These are phyloP conservation scores for Erodium trifolium DNA, from an alignment of 441 rosid species.

Conservation along the genomic window DNA sequence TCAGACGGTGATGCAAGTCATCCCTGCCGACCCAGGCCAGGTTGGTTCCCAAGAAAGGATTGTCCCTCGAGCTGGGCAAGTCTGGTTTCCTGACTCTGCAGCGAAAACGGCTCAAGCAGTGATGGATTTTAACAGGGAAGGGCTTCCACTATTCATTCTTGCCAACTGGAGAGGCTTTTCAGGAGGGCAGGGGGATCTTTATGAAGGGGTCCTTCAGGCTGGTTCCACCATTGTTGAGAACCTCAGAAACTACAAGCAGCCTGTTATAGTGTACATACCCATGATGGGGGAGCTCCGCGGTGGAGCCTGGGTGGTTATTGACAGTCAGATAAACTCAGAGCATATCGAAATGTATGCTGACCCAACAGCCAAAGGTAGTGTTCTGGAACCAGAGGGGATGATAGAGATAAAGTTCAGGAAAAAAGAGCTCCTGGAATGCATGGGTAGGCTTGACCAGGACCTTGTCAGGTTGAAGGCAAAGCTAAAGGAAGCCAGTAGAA, in stretches of 20 bases:
- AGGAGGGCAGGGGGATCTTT: conserved; percentile 98
- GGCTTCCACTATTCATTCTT: conserved; percentile 91
- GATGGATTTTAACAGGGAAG: conserved; percentile 94
- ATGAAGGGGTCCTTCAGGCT: conserved; percentile 99
- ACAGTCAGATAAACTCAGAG: conserved; percentile 86
- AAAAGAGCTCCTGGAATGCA: conserved; percentile 88
- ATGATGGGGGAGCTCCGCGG: conserved; percentile 99
- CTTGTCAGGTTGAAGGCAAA: conserved; percentile 55
- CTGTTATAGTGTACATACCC: conserved; percentile 96
- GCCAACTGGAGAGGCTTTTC: conserved; percentile 99
- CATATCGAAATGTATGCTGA: conserved; percentile 99
- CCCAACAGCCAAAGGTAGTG: conserved; percentile 87
- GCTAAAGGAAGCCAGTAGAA: conserved; percentile 60
- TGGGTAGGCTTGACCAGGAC: conserved; percentile 88
- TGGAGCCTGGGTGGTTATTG: conserved; percentile 99
- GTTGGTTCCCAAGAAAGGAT: conserved; percentile 97
- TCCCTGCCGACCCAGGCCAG: conserved; percentile 99
- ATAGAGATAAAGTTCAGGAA: conserved; percentile 96
- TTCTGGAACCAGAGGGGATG: conserved; percentile 98
- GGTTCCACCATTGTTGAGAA: conserved; percentile 98
- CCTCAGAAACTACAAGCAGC: conserved; percentile 90
- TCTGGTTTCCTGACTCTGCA: conserved; percentile 99
- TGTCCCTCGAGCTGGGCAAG: conserved; percentile 99
- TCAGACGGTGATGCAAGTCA: conserved; percentile 94
- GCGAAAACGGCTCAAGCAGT: conserved; percentile 94